phyloP scores from a whole-genome alignment of 1,284 basidiomycete species.

The Testicularia cyperi region DNA sequence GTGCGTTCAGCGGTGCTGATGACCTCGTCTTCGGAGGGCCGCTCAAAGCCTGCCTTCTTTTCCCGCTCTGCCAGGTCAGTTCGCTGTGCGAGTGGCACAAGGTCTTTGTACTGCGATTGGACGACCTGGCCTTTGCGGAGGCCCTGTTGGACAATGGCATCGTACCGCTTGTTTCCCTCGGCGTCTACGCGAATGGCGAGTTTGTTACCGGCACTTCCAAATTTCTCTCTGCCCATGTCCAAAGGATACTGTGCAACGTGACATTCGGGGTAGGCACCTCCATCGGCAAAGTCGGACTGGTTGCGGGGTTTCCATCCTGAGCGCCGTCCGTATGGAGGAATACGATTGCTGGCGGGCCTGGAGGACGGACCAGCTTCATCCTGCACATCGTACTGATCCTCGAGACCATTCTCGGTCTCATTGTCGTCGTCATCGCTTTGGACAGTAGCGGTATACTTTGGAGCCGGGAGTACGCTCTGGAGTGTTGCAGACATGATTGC shows the following conservation, averaged over 20 bases:
- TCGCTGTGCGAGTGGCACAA: conserved; percentile 86
- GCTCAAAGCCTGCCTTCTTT: conserved; percentile 70
- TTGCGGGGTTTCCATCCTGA: conserved; percentile 81
- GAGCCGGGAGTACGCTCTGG: conserved; percentile 38
- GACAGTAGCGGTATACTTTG: conserved; percentile 11
- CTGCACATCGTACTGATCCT: neutral
- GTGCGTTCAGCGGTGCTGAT: conserved; percentile 86
- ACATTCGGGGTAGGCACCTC: conserved; percentile 94
- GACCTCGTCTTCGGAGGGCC: conserved; percentile 88
- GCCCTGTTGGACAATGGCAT: conserved; percentile 93
- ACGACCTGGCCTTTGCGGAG: conserved; percentile 80
- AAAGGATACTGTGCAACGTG: conserved; percentile 95
- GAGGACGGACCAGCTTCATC: conserved; percentile 16
- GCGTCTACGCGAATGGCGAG: conserved; percentile 93
- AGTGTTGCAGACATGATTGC: conserved; percentile 32
- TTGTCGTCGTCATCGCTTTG: conserved; percentile 8
- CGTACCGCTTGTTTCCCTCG: conserved; percentile 94
- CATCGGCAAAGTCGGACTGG: conserved; percentile 84
- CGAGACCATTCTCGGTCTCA: neutral
- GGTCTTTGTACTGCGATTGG: conserved; percentile 95
- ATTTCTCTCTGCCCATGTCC: conserved; percentile 85
- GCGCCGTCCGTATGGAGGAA: conserved; percentile 82
- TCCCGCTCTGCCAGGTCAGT: conserved; percentile 73
- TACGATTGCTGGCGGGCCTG: conserved; percentile 3
- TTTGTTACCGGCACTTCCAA: conserved; percentile 64